Evolutionary conservation across 768 basidiomycete genomes (phyloP).

Genomic region (Sarcomyxa edulis): DNA sequence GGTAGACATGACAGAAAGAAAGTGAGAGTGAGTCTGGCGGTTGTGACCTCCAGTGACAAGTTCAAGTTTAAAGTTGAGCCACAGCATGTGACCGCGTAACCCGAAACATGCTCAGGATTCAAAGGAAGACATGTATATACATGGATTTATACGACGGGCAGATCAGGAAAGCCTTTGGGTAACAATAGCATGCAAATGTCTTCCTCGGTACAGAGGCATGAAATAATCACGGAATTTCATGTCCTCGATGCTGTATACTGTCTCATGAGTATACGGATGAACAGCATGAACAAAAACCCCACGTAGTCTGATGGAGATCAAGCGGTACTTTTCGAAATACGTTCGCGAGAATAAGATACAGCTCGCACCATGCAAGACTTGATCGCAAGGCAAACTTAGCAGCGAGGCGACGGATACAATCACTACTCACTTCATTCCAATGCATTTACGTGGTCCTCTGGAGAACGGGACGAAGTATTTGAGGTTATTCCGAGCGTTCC

Average conservation of each 20-base stretch:
- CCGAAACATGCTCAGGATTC: too few relatives aligned
- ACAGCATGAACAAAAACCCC: conserved; percentile 1
- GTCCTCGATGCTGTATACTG: conserved; percentile 14
- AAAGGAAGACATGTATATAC: too few relatives aligned
- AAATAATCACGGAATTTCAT: conserved; percentile 29
- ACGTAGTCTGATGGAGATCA: conserved; percentile 26
- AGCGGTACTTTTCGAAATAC: conserved; percentile 34
- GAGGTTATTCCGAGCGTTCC: conserved; percentile 14
- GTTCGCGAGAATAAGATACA: conserved; percentile 33
- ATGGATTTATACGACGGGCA: too few relatives aligned
- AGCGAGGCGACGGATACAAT: not conserved
- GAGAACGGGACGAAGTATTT: not conserved
- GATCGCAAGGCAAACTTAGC: not conserved
- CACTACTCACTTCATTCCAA: not conserved
- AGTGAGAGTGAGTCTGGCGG: too few relatives aligned
- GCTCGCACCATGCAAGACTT: conserved; percentile 38
- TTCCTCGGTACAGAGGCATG: conserved; percentile 25
- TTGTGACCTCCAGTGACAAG: too few relatives aligned
- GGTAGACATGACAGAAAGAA: too few relatives aligned
- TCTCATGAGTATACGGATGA: not conserved
- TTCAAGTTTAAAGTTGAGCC: too few relatives aligned
- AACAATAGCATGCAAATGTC: conserved; percentile 17
- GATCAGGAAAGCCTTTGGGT: too few relatives aligned
- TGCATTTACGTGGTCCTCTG: not conserved
- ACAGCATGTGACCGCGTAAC: too few relatives aligned